Evolutionary conservation across 306 rosid genomes (phyloP), one percentile per base, ranked within the genome.

Genomic region (Benincasa hispida): DNA sequence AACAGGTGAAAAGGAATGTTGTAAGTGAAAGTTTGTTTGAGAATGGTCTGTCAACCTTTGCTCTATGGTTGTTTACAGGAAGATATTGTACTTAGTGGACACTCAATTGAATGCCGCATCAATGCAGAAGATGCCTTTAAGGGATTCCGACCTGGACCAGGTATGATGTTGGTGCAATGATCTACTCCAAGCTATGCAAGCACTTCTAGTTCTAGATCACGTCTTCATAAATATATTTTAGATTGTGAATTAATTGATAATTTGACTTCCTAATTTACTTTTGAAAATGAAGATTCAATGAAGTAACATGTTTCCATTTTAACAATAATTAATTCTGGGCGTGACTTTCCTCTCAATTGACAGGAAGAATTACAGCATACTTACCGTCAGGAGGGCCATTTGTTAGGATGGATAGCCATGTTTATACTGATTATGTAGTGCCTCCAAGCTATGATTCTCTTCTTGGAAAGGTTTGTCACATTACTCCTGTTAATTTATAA

Each of bases 391-490:
- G 99, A 76, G 99, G 99, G 27, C 99, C 99, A 75, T 94, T 94
- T 87, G 99, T 94, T 57, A 88, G 99, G 86, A 94, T 94, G 99
- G 99, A 94, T 83, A 94, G 99, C 80, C 97, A 94, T 84, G 86
- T 94, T 76, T 92, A 94, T 82, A 92, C 97, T 77, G 96, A 87
- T 89, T 94, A 94, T 69, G 97, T 94, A 39, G 99, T 94, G 85
- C 99, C 99, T 81, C 97, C 99, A 45, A 92, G 91, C 88, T 94
- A 94, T 70, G 99, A 92, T 77, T 94, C 99, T 79, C 99, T 94
- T 81, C 99, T 94, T 55, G 99, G 97, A 83, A 90, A 90, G 92
- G 96, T 88, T 59, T 59, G 83, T 57, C 22, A 6, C 9, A 76
- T 50, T 4, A 69, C 30, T 78, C 22, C 41, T 39, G 42, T 76